A percentile compares a stretch with the other conserved stretches of the same genome.
Conservation (phyloP, 371 early-diverging fungal genomes). For the Syncephalis plumigaleata region DNA sequence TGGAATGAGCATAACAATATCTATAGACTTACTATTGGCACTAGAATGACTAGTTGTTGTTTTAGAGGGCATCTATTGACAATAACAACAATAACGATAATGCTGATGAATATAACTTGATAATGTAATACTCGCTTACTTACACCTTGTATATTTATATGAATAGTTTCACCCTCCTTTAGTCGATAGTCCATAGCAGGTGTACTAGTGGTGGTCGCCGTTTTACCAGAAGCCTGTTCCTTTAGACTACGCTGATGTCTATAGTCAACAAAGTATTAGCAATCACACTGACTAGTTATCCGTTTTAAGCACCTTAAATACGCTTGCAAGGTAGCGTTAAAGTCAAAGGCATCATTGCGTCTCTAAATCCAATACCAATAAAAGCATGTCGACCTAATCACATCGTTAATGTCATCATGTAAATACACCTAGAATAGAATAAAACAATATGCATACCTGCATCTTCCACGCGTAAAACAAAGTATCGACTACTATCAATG, state of each 20-base stretch:
- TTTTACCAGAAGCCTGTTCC: slow-evolving; percentile 21
- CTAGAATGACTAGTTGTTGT: too few relatives aligned
- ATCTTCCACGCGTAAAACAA: slow-evolving; percentile 73
- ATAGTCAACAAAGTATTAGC: neutral
- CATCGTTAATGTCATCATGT: neutral
- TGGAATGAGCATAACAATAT: too few relatives aligned
- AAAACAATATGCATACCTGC: slow-evolving; percentile 21
- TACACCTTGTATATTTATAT: slow-evolving; percentile 40
- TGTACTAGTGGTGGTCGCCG: slow-evolving; percentile 17
- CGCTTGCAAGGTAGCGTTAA: slow-evolving; percentile 83
- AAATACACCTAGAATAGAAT: neutral
- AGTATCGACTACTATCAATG: slow-evolving; percentile 78
- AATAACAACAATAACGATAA: too few relatives aligned
- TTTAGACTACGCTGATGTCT: slow-evolving; percentile 43
- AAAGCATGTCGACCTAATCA: slow-evolving; percentile 60
- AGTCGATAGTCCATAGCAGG: slow-evolving; percentile 65
- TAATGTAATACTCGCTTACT: too few relatives aligned
- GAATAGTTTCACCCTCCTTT: slow-evolving; percentile 76
- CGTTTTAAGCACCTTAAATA: slow-evolving; percentile 28
- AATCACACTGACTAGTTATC: neutral
- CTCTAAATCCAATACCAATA: slow-evolving; percentile 79
- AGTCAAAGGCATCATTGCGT: slow-evolving; percentile 77
- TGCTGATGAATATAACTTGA: too few relatives aligned
- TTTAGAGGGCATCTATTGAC: too few relatives aligned
- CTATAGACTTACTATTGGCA: too few relatives aligned